Percentiles rank a stretch among this genome's conserved stretches.
These are phyloP conservation scores for Ganoderma resinaceum DNA, from an alignment of 1,284 basidiomycete species.

Conservation along the genomic window DNA sequence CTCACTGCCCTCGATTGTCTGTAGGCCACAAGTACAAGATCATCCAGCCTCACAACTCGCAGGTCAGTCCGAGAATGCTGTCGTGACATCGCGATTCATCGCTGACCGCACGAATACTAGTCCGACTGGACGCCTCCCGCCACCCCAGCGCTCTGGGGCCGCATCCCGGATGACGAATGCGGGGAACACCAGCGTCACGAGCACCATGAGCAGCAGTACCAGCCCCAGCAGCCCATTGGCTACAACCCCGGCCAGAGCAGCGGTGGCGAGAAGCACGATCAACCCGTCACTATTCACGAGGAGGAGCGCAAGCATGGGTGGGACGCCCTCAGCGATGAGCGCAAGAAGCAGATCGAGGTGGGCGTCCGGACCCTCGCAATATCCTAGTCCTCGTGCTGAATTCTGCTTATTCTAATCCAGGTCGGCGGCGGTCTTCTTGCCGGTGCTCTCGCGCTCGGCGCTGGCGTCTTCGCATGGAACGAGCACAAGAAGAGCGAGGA, in stretches of 20 bases:
- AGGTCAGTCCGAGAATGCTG: conserved; percentile 46
- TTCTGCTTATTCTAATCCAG: conserved; percentile 43
- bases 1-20: background rate
- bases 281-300: conserved; percentile 47
- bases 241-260: conserved; percentile 24
- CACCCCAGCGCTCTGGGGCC: conserved; percentile 75
- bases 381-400: background rate
- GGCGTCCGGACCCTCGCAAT: conserved; percentile 13
- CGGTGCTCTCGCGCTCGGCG: conserved; percentile 58
- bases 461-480: conserved; percentile 60
- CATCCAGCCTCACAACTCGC: conserved; percentile 73
- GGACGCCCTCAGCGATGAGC: conserved; percentile 59
- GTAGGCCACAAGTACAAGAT: conserved; percentile 69
- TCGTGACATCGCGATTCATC: too few relatives aligned
- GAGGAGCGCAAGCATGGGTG: conserved; percentile 64
- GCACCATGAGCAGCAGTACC: conserved; percentile 35
- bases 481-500: conserved; percentile 63
- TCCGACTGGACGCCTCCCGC: conserved; percentile 67
- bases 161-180: conserved; percentile 47
- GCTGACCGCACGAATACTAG: conserved; percentile 39
- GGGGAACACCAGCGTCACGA: conserved; percentile 36
- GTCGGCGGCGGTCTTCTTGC: conserved; percentile 68
- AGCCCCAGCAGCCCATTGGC: conserved; percentile 34
- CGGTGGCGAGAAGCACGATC: conserved; percentile 30
- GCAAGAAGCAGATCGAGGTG: conserved; percentile 68